Base-by-base conservation (phyloP, 83 land plant genomes). In the Larix sibirica region DNA sequence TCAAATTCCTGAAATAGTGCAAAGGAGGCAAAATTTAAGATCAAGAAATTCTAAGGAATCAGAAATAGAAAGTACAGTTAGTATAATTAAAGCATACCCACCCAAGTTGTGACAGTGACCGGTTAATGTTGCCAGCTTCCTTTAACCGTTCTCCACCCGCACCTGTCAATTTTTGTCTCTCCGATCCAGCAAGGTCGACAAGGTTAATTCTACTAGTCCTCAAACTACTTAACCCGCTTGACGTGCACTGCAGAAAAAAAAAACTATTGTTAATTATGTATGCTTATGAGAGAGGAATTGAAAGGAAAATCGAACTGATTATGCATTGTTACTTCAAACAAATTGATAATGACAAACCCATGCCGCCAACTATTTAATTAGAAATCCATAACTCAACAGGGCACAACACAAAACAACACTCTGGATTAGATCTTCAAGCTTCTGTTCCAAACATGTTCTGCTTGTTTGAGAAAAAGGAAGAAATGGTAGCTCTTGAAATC, bases 181-280 rank as follows among this genome's bases (percentile, higher is more conserved):
- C 99, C 2, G 99, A 97, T 60, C 99, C 99, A 81, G 98, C 98
- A 82, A 97, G 94, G 83, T 97, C 99, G 16, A 97, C 99, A 36
- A 97, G 91, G 81, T 97, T 95, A 56, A 97, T 81, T 60, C 99
- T 86, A 24, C 98, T 97, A 9, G 89, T 95, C 79, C 91, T 90
- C 24, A 95, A 88, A 81, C 95, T 92, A 89, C 94, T 91, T 58
- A 92, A 33, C 70, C 98, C 95, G 86, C 91, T 98, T 42, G 93
- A 80, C 65, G 64, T 83, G 69, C 85, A 88, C 98, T 96, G 89
- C 38, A 85, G 78, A 56, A 38, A 83, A 42, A 93, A 93, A 89
- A 89, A 96, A 24, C 97, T 81, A 67, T 89, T 64, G 83, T 97
- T 97, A 36, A 87, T 89, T 40, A 91, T 84, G 97, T 90, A 79